Evolutionary conservation across 2,329 filamentous ascomycete genomes (phyloP).

Genomic region (Clonostachys rhizophaga): DNA sequence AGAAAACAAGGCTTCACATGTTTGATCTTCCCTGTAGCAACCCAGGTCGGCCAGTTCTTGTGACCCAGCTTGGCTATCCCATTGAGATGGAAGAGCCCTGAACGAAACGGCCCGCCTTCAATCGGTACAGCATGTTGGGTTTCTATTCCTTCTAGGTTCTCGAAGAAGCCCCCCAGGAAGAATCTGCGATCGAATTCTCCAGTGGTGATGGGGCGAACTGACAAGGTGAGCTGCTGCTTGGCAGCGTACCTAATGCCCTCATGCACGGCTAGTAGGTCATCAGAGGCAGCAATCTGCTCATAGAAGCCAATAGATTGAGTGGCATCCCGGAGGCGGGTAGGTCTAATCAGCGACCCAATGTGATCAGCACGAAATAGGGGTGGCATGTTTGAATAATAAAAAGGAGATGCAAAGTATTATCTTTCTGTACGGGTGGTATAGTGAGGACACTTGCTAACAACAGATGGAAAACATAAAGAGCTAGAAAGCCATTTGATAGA

Average conservation of each 20-base stretch:
- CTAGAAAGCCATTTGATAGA: too few relatives aligned
- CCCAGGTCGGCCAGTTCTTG: conserved; percentile 26
- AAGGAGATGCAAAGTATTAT: too few relatives aligned
- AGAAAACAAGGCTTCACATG: conserved; percentile 34
- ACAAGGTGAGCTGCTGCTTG: conserved; percentile 57
- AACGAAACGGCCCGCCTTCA: too few relatives aligned
- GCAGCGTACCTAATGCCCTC: conserved; percentile 62
- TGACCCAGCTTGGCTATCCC: conserved; percentile 20
- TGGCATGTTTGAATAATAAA: too few relatives aligned
- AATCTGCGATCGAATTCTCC: conserved; percentile 61
- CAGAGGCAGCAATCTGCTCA: conserved; percentile 20
- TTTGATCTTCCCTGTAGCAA: conserved; percentile 35
- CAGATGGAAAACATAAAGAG: too few relatives aligned
- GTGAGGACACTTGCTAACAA: too few relatives aligned
- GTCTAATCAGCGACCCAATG: conserved; percentile 66
- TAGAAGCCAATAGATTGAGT: conserved; percentile 34
- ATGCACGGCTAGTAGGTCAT: conserved; percentile 50
- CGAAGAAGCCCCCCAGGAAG: conserved; percentile 44
- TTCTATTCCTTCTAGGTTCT: conserved; percentile 34
- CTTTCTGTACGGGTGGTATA: too few relatives aligned
- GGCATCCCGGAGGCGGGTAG: conserved; percentile 39
- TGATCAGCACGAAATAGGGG: conserved; percentile 63
- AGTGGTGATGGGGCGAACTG: conserved; percentile 60
- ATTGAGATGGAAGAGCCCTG: too few relatives aligned
- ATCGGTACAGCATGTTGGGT: conserved; percentile 19